These are phyloP conservation scores for Metschnikowia vanudenii DNA, from an alignment of 805 yeast species.

Conservation along the genomic window DNA sequence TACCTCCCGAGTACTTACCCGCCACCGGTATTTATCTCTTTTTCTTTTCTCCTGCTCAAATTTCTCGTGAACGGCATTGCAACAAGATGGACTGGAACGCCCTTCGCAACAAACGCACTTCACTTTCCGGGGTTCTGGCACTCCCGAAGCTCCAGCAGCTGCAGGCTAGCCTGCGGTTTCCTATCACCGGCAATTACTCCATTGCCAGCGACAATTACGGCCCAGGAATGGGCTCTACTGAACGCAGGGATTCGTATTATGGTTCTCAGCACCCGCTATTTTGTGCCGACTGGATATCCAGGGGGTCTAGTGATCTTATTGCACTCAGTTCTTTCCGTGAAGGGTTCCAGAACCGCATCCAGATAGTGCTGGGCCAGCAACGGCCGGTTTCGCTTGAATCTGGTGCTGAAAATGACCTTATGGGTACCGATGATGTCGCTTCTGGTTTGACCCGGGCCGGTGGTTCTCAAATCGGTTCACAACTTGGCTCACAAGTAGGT, in stretches of 20 bases:
- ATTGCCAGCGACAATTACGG: not conserved
- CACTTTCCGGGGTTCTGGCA: conserved; percentile 11
- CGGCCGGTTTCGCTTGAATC: conserved; percentile 6
- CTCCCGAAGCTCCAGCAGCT: conserved; percentile 9
- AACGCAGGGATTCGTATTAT: conserved; percentile 11
- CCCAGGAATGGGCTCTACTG: not conserved
- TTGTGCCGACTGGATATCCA: conserved; percentile 35
- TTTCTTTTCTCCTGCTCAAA: too few relatives aligned
- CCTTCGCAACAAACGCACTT: conserved; percentile 18
- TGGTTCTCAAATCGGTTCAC: too few relatives aligned
- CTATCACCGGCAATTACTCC: conserved; percentile 3
- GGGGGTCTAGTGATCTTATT: conserved; percentile 42
- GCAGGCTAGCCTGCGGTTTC: conserved; percentile 7
- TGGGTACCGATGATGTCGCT: not conserved
- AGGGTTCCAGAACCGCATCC: conserved; percentile 66
- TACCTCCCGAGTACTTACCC: too few relatives aligned
- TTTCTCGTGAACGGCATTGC: not conserved
- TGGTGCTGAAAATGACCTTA: conserved; percentile 5
- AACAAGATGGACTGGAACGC: conserved; percentile 18
- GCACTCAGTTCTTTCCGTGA: conserved; percentile 82
- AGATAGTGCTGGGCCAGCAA: conserved; percentile 40
- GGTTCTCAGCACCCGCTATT: conserved; percentile 31
- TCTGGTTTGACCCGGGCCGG: not conserved
- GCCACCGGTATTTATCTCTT: too few relatives aligned
- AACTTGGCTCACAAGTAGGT: too few relatives aligned